These are phyloP conservation scores for Populus deltoides DNA, from an alignment of 345 rosid genomes.

Conservation along the genomic window DNA sequence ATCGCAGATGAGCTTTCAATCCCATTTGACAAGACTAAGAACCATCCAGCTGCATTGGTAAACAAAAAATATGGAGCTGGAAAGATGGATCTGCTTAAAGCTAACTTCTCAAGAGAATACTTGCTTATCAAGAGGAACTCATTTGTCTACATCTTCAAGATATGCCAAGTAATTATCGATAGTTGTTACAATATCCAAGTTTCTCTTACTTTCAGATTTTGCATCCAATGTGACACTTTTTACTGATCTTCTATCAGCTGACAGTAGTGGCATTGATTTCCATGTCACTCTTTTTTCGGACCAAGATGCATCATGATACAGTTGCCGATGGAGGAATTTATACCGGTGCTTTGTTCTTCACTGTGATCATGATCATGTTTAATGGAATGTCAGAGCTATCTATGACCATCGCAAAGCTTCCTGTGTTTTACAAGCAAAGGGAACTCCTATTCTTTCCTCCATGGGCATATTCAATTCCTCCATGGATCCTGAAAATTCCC, in stretches of 20 bases:
- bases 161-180: slow-evolving; percentile 44
- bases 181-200: not conserved
- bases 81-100: slow-evolving; percentile 50
- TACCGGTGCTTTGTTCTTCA: slow-evolving; percentile 63
- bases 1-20: slow-evolving; percentile 39
- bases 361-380: slow-evolving; percentile 49
- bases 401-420: slow-evolving; percentile 76
- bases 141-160: slow-evolving; percentile 49
- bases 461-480: slow-evolving; percentile 74
- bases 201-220: not conserved
- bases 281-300: slow-evolving; percentile 34
- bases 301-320: slow-evolving; percentile 32
- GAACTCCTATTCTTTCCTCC: slow-evolving; percentile 71
- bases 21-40: slow-evolving; percentile 48
- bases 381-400: slow-evolving; percentile 71
- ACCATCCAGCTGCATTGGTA: slow-evolving; percentile 59
- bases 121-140: slow-evolving; percentile 66
- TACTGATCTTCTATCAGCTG: slow-evolving; percentile 17
- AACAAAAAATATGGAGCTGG: slow-evolving; percentile 45
- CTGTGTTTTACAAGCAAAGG: slow-evolving; percentile 82
- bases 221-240: not conserved
- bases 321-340: slow-evolving; percentile 48
- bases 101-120: slow-evolving; percentile 48
- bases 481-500: slow-evolving; percentile 82
- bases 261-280: slow-evolving; percentile 28